Percentiles rank a stretch among this genome's conserved stretches.
phyloP scores from a whole-genome alignment of 1,284 basidiomycete species.

The Athelia psychrophila region DNA sequence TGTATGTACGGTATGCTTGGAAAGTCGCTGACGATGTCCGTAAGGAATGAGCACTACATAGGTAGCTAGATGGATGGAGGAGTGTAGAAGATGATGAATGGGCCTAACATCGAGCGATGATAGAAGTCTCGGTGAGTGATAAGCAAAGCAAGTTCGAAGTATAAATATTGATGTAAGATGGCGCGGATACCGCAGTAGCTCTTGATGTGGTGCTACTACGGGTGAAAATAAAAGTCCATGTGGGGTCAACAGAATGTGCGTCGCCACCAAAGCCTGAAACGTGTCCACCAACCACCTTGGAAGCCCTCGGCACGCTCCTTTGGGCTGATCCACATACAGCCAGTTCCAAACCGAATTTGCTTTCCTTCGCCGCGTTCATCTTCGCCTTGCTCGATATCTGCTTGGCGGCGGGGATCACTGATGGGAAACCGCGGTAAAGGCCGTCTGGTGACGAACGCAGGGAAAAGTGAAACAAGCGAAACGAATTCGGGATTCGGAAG shows the following conservation, averaged over 20 bases:
- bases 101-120: too few relatives aligned
- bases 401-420: conserved; percentile 26
- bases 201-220: too few relatives aligned
- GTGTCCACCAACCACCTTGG: conserved; percentile 72
- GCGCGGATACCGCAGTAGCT: too few relatives aligned
- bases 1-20: too few relatives aligned
- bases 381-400: conserved; percentile 65
- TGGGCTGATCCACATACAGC: conserved; percentile 64
- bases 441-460: conserved; percentile 61
- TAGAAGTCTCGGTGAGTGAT: too few relatives aligned
- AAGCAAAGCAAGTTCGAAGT: too few relatives aligned
- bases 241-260: conserved; percentile 53
- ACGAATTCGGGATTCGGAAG: conserved; percentile 64
- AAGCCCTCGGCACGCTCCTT: conserved; percentile 56
- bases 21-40: too few relatives aligned
- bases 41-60: too few relatives aligned
- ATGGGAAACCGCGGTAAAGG: conserved; percentile 62
- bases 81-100: too few relatives aligned
- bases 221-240: too few relatives aligned
- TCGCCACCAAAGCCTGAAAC: conserved; percentile 70
- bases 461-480: conserved; percentile 62
- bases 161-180: too few relatives aligned
- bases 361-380: conserved; percentile 47
- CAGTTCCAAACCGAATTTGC: conserved; percentile 66
- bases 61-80: too few relatives aligned